phyloP scores from a whole-genome alignment of 139 green algal species.

The Pleodorina starrii region DNA sequence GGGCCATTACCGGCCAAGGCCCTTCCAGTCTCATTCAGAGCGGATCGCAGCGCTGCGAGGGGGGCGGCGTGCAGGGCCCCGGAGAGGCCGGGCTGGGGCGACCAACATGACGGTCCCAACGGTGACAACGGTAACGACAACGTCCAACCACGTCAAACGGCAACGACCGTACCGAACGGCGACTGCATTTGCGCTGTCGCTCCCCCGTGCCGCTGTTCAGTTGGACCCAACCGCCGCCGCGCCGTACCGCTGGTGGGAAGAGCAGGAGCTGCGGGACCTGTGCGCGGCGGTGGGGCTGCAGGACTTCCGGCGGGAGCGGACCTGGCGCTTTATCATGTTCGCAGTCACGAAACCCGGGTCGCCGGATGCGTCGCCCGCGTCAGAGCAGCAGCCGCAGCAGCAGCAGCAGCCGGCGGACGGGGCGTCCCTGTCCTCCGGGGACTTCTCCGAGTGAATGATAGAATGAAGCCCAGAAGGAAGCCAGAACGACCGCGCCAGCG shows the following conservation, averaged over 20 bases:
- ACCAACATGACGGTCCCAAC: background rate
- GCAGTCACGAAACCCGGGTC: constrained; percentile 85
- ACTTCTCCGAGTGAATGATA: background rate
- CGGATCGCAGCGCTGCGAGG: background rate
- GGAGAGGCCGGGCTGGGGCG: background rate
- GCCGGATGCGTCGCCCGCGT: too few relatives aligned
- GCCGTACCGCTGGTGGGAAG: constrained; percentile 85
- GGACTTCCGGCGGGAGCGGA: constrained; percentile 74
- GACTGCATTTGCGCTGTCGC: background rate
- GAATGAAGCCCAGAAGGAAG: too few relatives aligned
- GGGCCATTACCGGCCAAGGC: too few relatives aligned
- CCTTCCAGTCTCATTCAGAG: too few relatives aligned
- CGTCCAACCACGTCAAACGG: background rate
- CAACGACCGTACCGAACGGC: background rate
- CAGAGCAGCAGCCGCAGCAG: too few relatives aligned
- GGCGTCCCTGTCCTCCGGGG: background rate
- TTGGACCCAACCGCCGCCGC: background rate
- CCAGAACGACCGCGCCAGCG: too few relatives aligned
- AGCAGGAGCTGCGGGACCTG: constrained; percentile 89
- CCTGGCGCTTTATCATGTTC: constrained; percentile 91
- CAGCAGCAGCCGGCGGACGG: constrained; percentile 60
- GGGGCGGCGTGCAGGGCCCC: background rate
- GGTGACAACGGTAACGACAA: background rate
- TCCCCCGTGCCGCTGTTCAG: background rate
- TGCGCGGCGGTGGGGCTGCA: constrained; percentile 11